A percentile compares a stretch with the other conserved stretches of the same genome.
phyloP scores from a whole-genome alignment of 2,329 filamentous ascomycete species.

The Talaromyces sp. region DNA sequence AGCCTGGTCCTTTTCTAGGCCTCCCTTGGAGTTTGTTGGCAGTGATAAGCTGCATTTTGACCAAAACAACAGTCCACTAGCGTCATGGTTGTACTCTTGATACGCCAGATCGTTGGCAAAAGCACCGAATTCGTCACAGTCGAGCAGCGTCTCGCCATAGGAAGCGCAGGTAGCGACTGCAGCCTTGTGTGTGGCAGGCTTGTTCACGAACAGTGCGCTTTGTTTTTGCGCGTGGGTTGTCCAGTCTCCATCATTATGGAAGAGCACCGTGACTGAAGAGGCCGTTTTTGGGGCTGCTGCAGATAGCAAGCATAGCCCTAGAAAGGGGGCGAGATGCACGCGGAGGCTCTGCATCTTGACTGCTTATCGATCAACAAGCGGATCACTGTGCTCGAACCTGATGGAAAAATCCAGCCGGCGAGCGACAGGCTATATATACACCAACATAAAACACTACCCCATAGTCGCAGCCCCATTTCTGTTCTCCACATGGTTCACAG shows the following conservation, averaged over 20 bases:
- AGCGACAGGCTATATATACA: background rate
- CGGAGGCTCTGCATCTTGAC: background rate
- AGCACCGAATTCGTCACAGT: background rate
- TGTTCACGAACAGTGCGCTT: conserved; percentile 6
- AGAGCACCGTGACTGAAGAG: conserved; percentile 5
- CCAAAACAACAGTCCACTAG: conserved; percentile 2
- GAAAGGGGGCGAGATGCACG: background rate
- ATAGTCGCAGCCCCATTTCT: background rate
- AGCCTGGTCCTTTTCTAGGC: background rate
- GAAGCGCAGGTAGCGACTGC: conserved; percentile 5
- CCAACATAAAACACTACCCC: background rate
- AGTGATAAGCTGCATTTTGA: conserved; percentile 1
- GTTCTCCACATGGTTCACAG: background rate
- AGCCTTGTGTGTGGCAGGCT: background rate
- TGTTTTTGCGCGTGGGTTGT: conserved; percentile 1
- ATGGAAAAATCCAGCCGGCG: background rate
- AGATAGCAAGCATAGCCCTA: conserved; percentile 1
- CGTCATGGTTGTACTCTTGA: conserved; percentile 1
- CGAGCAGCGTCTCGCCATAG: conserved; percentile 6
- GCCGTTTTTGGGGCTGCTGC: background rate
- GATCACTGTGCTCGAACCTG: too few species aligned
- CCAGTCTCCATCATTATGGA: conserved; percentile 8
- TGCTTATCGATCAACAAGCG: background rate
- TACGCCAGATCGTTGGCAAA: conserved; percentile 3
- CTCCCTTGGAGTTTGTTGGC: conserved; percentile 1